Percentiles rank a stretch among this genome's conserved stretches.
These are phyloP conservation scores for Tolypocladium paradoxum DNA, from an alignment of 2,329 filamentous ascomycete species.

Conservation along the genomic window DNA sequence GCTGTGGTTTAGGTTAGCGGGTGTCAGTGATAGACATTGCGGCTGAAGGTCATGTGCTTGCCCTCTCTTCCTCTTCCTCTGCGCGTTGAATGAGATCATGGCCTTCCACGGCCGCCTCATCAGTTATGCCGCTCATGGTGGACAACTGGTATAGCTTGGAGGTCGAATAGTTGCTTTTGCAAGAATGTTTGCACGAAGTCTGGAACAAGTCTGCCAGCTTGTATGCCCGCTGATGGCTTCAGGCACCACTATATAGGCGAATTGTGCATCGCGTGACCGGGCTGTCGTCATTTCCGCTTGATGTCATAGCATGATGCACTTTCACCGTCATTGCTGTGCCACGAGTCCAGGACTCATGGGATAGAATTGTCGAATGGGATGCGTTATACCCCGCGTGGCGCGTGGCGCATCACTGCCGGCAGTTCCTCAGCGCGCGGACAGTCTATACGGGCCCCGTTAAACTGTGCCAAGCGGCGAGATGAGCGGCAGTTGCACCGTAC, in stretches of 20 bases:
- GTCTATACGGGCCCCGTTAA: not conserved
- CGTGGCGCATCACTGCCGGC: not conserved
- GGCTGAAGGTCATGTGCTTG: not conserved
- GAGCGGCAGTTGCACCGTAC: not conserved
- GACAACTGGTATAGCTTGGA: not conserved
- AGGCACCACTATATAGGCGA: not conserved
- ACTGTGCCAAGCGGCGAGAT: not conserved
- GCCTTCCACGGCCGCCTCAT: constrained; percentile 19
- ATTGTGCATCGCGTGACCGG: not conserved
- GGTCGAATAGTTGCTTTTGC: not conserved
- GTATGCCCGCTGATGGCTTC: not conserved
- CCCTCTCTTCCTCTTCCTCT: constrained; percentile 11
- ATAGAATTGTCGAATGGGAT: not conserved
- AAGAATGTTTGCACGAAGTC: too few relatives aligned
- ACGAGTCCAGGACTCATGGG: too few relatives aligned
- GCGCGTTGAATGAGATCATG: constrained; percentile 24
- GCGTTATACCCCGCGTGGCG: not conserved
- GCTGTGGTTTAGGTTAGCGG: not conserved
- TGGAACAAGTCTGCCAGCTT: too few relatives aligned
- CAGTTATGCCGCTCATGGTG: constrained; percentile 11
- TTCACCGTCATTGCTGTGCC: not conserved
- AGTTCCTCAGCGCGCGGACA: not conserved
- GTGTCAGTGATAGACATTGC: not conserved
- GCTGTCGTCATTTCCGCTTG: not conserved
- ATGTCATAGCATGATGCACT: not conserved